Evolutionary conservation across 148 eudicot species (phyloP).

Genomic region (Arbutus unedo): DNA sequence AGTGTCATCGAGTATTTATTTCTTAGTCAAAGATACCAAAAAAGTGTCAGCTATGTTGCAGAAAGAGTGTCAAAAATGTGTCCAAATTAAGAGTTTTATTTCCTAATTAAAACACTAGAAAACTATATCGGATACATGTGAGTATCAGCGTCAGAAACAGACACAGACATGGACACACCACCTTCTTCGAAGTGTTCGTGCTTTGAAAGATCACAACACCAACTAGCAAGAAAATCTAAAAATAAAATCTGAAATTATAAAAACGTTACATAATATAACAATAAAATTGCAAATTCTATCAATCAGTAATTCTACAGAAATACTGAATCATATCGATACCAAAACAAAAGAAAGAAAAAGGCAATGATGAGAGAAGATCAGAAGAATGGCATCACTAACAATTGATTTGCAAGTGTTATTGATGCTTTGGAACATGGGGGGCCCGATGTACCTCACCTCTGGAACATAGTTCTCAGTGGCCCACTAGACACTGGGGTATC

Average conservation of each 20-base stretch:
- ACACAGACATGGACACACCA: conserved; percentile 50
- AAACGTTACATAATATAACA: not conserved
- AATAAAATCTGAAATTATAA: not conserved
- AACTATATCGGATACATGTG: conserved; percentile 15
- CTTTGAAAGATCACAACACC: not conserved
- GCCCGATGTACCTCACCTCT: conserved; percentile 33
- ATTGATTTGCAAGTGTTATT: not conserved
- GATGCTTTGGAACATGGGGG: not conserved
- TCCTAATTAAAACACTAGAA: too few species aligned
- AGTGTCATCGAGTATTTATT: too few species aligned
- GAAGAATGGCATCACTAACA: not conserved
- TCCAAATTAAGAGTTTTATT: too few species aligned
- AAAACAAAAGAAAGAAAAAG: not conserved
- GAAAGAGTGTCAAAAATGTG: conserved; percentile 18
- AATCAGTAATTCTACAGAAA: not conserved
- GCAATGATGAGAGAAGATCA: not conserved
- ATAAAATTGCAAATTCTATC: not conserved
- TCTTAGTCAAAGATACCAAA: too few species aligned
- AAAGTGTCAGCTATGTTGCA: conserved; percentile 2
- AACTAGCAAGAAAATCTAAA: not conserved
- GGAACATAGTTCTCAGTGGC: not conserved
- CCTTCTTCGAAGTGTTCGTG: too few species aligned
- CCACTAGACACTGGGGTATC: conserved; percentile 19
- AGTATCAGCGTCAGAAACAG: conserved; percentile 61
- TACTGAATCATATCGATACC: not conserved